phyloP scores from a whole-genome alignment of 2,329 filamentous ascomycete genomes.

The Epichloe hybrida region DNA sequence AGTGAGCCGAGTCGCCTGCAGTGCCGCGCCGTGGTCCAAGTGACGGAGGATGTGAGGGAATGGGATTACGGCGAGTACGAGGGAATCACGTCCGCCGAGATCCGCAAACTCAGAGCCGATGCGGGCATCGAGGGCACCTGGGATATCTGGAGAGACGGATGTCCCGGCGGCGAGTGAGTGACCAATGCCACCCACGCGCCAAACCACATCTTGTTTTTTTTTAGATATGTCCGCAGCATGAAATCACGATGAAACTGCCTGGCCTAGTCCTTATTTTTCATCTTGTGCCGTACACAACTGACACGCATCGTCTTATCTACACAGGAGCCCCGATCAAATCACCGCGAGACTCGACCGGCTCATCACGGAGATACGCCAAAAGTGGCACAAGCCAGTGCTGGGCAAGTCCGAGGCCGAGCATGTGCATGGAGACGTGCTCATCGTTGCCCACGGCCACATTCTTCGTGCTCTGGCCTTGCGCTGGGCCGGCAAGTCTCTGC shows the following conservation, averaged over 20 bases:
- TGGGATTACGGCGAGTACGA: conserved; percentile 88
- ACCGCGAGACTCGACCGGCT: conserved; percentile 59
- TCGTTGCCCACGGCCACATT: conserved; percentile 87
- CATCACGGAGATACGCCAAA: conserved; percentile 59
- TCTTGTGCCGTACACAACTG: too few relatives aligned
- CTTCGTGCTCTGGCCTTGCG: conserved; percentile 76
- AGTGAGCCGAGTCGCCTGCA: conserved; percentile 23
- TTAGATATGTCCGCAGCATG: background rate
- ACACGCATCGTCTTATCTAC: too few relatives aligned
- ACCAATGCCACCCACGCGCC: background rate
- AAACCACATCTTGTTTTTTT: background rate
- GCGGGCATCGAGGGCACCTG: conserved; percentile 47
- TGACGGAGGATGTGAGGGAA: conserved; percentile 62
- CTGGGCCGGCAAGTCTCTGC: conserved; percentile 63
- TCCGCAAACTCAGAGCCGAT: conserved; percentile 41
- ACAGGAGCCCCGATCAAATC: conserved; percentile 57
- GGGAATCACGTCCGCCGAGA: conserved; percentile 60
- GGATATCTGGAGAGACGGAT: conserved; percentile 88
- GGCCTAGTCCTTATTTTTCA: background rate
- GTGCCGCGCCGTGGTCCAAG: conserved; percentile 48
- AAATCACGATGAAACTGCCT: background rate
- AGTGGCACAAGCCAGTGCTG: conserved; percentile 50
- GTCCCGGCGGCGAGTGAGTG: conserved; percentile 70
- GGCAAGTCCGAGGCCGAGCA: conserved; percentile 32
- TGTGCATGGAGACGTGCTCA: conserved; percentile 26